Conservation (phyloP, 1,284 basidiomycete species). For the Puccinia polysora region DNA sequence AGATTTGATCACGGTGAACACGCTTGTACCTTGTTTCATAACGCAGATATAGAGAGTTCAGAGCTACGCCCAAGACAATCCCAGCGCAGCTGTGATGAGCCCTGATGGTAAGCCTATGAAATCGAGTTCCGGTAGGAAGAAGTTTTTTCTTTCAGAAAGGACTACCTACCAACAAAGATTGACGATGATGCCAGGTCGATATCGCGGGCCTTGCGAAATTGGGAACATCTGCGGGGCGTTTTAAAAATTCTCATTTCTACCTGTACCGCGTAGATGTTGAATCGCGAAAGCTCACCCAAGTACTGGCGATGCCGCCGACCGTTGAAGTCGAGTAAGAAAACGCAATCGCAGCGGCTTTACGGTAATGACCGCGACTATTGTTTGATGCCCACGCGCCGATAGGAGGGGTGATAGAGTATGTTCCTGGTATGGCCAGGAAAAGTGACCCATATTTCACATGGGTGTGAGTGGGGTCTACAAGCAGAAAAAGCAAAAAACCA, state of each 20-base stretch:
- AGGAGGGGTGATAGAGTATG: constrained; percentile 6
- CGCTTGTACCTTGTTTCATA: no score
- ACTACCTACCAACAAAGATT: background rate
- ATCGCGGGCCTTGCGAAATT: background rate
- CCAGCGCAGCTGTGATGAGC: no score
- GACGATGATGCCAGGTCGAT: background rate
- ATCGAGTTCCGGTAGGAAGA: no score
- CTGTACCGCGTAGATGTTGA: background rate
- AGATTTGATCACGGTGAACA: no score
- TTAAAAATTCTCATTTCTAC: background rate
- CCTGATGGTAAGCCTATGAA: no score
- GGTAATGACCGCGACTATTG: background rate
- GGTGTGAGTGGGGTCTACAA: background rate
- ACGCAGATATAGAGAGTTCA: no score
- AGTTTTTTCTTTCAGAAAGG: no score
- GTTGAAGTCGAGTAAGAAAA: background rate
- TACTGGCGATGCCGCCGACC: constrained; percentile 6
- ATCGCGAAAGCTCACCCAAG: constrained; percentile 5
- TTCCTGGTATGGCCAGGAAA: constrained; percentile 6
- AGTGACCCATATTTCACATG: constrained; percentile 9
- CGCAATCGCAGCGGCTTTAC: constrained; percentile 1
- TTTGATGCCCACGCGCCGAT: constrained; percentile 11
- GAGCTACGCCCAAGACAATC: no score
- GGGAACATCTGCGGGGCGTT: constrained; percentile 1
- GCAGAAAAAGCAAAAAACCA: constrained; percentile 1